Percentiles rank a stretch among this genome's conserved stretches.
These are phyloP conservation scores for Colletotrichum aenigma DNA, from an alignment of 2,329 filamentous ascomycete species.

Conservation along the genomic window DNA sequence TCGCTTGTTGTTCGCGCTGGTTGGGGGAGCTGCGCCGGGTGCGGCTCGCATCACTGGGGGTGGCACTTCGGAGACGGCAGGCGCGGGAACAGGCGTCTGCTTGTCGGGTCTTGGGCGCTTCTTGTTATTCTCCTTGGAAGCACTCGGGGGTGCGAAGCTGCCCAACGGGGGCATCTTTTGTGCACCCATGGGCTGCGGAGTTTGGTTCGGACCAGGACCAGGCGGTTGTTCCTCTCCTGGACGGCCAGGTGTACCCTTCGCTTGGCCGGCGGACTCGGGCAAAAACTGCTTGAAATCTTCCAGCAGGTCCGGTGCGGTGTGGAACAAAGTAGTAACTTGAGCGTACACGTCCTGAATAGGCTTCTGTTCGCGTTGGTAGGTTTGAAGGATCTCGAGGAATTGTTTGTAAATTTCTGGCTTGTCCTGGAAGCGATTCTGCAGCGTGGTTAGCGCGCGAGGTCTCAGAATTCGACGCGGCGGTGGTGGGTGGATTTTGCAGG, in stretches of 20 bases:
- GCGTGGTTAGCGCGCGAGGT: slow-evolving; percentile 16
- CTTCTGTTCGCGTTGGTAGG: slow-evolving; percentile 96
- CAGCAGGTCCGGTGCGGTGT: slow-evolving; percentile 88
- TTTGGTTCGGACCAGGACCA: slow-evolving; percentile 51
- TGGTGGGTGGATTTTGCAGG: background rate
- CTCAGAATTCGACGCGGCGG: background rate
- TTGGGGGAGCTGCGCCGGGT: slow-evolving; percentile 28
- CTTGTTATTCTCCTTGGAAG: slow-evolving; percentile 82
- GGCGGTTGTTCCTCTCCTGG: slow-evolving; percentile 68
- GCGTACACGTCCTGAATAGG: slow-evolving; percentile 98
- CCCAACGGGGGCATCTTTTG: slow-evolving; percentile 92
- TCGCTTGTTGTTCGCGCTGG: slow-evolving; percentile 60
- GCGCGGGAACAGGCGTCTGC: slow-evolving; percentile 50
- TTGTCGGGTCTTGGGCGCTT: slow-evolving; percentile 76
- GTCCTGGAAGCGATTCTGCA: slow-evolving; percentile 91
- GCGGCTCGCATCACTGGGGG: slow-evolving; percentile 32
- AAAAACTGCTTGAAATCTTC: slow-evolving; percentile 99
- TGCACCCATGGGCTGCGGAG: slow-evolving; percentile 60
- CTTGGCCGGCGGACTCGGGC: slow-evolving; percentile 75
- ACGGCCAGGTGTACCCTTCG: slow-evolving; percentile 57
- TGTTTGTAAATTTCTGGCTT: slow-evolving; percentile 99
- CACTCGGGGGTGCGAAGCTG: slow-evolving; percentile 88
- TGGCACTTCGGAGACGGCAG: slow-evolving; percentile 47
- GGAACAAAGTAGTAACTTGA: slow-evolving; percentile 93
- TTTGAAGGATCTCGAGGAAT: slow-evolving; percentile 96